These are phyloP conservation scores for Microsporum audouinii DNA, from an alignment of 2,329 filamentous ascomycete genomes.

Conservation along the genomic window DNA sequence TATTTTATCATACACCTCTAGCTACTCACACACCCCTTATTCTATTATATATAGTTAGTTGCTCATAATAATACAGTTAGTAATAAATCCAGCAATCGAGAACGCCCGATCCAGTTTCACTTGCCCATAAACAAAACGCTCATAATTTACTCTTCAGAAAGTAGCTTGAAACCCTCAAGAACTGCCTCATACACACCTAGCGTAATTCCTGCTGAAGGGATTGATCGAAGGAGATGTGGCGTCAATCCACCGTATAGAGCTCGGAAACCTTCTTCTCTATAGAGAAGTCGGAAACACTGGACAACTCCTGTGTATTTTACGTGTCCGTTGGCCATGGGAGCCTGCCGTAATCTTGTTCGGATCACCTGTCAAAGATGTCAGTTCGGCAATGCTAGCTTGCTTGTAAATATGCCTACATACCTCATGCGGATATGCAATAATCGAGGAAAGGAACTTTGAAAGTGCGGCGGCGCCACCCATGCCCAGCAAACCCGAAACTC, in stretches of 20 bases:
- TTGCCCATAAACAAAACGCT: background rate
- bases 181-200: constrained; percentile 4
- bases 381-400: background rate
- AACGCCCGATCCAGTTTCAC: background rate
- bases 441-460: constrained; percentile 73
- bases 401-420: constrained; percentile 31
- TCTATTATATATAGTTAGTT: background rate
- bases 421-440: constrained; percentile 86
- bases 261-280: constrained; percentile 74
- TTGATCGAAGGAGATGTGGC: constrained; percentile 78
- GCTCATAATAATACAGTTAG: constrained; percentile 1
- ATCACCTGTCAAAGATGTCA: constrained; percentile 30
- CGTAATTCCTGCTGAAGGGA: constrained; percentile 80
- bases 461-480: constrained; percentile 53
- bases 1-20: background rate
- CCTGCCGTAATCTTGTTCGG: constrained; percentile 75
- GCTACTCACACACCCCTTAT: background rate
- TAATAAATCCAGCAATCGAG: background rate
- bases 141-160: constrained; percentile 1
- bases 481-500: background rate
- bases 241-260: constrained; percentile 83
- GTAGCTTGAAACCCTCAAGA: background rate
- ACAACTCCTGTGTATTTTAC: constrained; percentile 78
- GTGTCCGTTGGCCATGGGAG: constrained; percentile 62
- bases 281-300: constrained; percentile 80